Conservation (phyloP, 495 filamentous ascomycete species). For the Bryoglossum gracile region DNA sequence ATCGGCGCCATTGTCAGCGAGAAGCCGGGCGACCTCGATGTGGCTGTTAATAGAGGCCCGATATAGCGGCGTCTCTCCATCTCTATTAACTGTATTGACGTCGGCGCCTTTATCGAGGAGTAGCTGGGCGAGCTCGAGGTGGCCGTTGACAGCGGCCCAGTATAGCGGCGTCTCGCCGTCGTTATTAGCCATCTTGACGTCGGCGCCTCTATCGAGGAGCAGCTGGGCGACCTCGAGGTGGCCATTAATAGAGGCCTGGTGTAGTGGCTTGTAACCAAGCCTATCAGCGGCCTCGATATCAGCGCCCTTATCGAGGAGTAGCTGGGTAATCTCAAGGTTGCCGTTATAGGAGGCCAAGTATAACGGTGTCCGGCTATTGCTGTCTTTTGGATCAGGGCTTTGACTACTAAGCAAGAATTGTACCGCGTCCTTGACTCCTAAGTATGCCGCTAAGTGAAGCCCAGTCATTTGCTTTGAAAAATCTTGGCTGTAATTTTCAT, state of each 20-base stretch:
- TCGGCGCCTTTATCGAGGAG: constrained; percentile 2
- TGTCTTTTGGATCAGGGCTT: neutral
- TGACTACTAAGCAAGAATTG: neutral
- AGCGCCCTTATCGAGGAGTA: constrained; percentile 4
- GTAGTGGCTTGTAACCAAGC: neutral
- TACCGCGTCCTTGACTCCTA: constrained; percentile 12
- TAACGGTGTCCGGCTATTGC: constrained; percentile 28
- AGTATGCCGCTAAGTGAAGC: constrained; percentile 24
- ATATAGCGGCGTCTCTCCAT: too few relatives aligned
- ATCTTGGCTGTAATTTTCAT: constrained; percentile 3
- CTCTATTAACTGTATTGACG: too few relatives aligned
- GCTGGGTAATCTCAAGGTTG: neutral
- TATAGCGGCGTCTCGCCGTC: constrained; percentile 30
- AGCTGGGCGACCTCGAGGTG: constrained; percentile 1
- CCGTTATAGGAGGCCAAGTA: constrained; percentile 6
- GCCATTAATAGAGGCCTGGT: neutral
- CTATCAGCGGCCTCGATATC: neutral
- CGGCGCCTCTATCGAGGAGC: neutral
- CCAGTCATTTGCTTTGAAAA: constrained; percentile 14
- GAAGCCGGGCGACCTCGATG: too few relatives aligned
- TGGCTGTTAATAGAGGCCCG: too few relatives aligned
- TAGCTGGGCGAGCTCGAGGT: constrained; percentile 3
- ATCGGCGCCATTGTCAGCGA: too few relatives aligned
- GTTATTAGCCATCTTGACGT: neutral
- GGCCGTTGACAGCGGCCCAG: neutral